Conservation (phyloP, 1,139 yeast species). For the Kazachstania sp. region DNA sequence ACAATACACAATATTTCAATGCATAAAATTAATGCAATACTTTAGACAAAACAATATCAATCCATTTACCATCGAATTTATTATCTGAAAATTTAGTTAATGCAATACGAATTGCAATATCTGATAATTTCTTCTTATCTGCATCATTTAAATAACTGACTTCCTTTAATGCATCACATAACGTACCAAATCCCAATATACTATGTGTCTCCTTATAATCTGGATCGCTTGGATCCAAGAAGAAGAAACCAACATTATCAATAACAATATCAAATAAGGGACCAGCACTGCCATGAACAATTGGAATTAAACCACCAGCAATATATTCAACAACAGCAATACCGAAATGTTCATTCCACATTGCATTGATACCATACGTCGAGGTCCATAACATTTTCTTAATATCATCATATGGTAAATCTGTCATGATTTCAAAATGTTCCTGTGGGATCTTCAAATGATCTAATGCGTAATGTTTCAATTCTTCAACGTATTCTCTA, state of each 20-base stretch:
- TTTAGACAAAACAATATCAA: conserved; percentile 30
- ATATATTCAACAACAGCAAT: conserved; percentile 93
- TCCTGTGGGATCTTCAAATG: conserved; percentile 41
- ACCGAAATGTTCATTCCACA: conserved; percentile 99
- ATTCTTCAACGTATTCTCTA: conserved; percentile 44
- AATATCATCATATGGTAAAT: conserved; percentile 64
- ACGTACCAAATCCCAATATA: conserved; percentile 27
- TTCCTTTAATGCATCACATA: conserved; percentile 41
- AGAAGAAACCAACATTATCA: conserved; percentile 63
- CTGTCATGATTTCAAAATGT: conserved; percentile 59
- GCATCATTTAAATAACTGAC: conserved; percentile 34
- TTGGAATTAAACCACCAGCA: conserved; percentile 78
- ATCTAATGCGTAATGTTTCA: conserved; percentile 39
- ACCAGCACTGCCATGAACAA: conserved; percentile 93
- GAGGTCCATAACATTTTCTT: conserved; percentile 47
- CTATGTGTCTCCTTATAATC: conserved; percentile 15
- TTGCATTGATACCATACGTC: conserved; percentile 79
- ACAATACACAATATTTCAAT: neutral
- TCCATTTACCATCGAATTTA: conserved; percentile 58
- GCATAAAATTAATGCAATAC: neutral
- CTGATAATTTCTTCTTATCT: conserved; percentile 40
- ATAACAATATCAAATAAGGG: conserved; percentile 81
- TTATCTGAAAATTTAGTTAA: conserved; percentile 58
- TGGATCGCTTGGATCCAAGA: conserved; percentile 62
- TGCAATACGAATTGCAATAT: conserved; percentile 45